Base-by-base conservation (phyloP, 2,329 filamentous ascomycete genomes). In the Leptographium galeiforme region DNA sequence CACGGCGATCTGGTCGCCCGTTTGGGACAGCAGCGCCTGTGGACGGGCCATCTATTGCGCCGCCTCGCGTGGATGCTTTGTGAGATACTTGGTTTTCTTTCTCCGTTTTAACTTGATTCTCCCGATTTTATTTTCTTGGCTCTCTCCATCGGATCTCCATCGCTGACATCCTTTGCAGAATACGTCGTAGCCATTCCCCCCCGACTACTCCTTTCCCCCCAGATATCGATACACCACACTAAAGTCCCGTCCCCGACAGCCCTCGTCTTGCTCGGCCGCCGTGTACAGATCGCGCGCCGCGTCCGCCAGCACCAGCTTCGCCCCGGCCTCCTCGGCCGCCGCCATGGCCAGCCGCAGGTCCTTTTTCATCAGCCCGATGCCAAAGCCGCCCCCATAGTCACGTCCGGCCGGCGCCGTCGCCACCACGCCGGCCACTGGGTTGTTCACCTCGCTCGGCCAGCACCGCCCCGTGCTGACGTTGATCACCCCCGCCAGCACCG, bases 381-480 rank as follows among this genome's bases (percentile, higher is more conserved):
- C 85, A 59, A 91, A 93, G 0, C 87, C 87, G 47, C 87, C 87
- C 18, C 72, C 68, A 62, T 89, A 98, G 52, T 85, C 89, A 54
- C 85, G 75, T 53, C 76, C 79, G 0, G 89, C 85, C 0, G 91
- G 89, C 2, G 88, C 79, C 0, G 77, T 79, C 56, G 84, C 81
- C 25, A 91, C 76, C 0, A 96, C 89, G 14, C 89, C 90, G 12
- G 82, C 82, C 4, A 97, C 89, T 0, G 93, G 93, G 65, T 97
- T 97, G 70, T 98, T 98, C 57, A 95, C 74, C 70, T 96, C 90
- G 62, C 85, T 93, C 1, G 91, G 89, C 93, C 93, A 98, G 75
- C 90, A 97, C 59, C 77, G 81, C n/a, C 93, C 93, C 0, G 91
- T 96, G 61, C 88, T 93, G 4, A 86, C 85, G 66, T 96, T 97